A percentile compares a stretch with the other conserved stretches of the same genome.
phyloP scores from a whole-genome alignment of 495 filamentous ascomycete genomes.

The Hypoxylon lienhwacheense region DNA sequence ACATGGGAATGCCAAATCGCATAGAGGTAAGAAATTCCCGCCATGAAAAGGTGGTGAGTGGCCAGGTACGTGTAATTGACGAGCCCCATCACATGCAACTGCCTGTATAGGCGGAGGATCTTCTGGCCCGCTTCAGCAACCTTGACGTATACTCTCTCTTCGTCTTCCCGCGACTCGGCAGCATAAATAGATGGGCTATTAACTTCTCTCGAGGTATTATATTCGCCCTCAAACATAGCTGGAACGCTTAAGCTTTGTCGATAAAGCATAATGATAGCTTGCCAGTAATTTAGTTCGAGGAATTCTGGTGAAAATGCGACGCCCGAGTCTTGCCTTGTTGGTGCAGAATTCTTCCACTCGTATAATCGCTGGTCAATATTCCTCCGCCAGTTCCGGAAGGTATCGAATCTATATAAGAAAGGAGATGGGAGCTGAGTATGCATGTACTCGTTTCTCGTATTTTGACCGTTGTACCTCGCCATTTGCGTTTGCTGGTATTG shows the following conservation, averaged over 20 bases:
- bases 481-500: constrained; percentile 82
- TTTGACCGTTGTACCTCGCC: constrained; percentile 58
- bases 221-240: constrained; percentile 75
- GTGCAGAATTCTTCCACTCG: constrained; percentile 85
- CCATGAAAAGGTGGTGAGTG: constrained; percentile 98
- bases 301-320: constrained; percentile 86
- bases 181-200: constrained; percentile 50
- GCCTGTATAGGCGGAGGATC: constrained; percentile 85
- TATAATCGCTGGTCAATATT: constrained; percentile 82
- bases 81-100: constrained; percentile 81
- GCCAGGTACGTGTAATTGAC: constrained; percentile 96
- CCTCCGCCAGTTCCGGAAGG: constrained; percentile 83
- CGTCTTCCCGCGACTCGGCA: constrained; percentile 71
- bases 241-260: constrained; percentile 89
- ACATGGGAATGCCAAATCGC: constrained; percentile 95
- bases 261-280: constrained; percentile 96
- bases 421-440: constrained; percentile 78
- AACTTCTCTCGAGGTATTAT: constrained; percentile 63
- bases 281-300: constrained; percentile 94
- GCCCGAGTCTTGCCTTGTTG: constrained; percentile 73
- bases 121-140: constrained; percentile 94
- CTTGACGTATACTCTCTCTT: constrained; percentile 88
- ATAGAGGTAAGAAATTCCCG: constrained; percentile 94
- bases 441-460: constrained; percentile 68
- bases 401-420: constrained; percentile 80